Percentiles rank a stretch among this genome's conserved stretches.
phyloP scores from a whole-genome alignment of 2,329 filamentous ascomycete genomes.

The Endothia cerciana region DNA sequence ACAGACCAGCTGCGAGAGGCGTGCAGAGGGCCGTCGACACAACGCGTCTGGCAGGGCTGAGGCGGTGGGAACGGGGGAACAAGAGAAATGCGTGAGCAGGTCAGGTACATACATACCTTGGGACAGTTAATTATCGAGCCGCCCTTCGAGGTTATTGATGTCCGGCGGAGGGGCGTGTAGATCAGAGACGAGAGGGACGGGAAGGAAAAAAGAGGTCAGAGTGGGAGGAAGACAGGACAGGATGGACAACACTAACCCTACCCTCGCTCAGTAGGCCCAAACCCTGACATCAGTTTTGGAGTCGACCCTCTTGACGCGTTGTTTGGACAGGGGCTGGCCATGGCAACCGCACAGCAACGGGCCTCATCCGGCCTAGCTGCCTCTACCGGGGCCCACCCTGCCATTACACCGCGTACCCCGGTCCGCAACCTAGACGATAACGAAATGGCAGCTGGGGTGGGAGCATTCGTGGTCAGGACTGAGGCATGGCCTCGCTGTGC shows the following conservation, averaged over 20 bases:
- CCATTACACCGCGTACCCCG: constrained; percentile 11
- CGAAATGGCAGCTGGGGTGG: no score
- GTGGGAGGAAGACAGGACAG: constrained; percentile 1
- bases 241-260: background rate
- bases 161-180: background rate
- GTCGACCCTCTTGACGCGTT: constrained; percentile 8
- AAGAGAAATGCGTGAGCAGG: constrained; percentile 4
- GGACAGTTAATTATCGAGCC: background rate
- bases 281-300: constrained; percentile 16
- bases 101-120: background rate
- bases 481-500: no score
- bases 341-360: constrained; percentile 23
- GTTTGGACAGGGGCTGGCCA: constrained; percentile 9
- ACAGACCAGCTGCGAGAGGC: no score
- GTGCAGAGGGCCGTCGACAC: no score
- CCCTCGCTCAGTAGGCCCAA: no score
- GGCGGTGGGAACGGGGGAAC: background rate
- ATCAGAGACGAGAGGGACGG: background rate
- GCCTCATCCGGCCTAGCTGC: background rate
- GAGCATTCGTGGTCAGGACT: no score
- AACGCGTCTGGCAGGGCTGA: constrained; percentile 2
- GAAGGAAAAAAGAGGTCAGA: background rate
- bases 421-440: no score
- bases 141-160: background rate
- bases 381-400: background rate